Evolutionary conservation across 2,329 filamentous ascomycete genomes (phyloP), one percentile per base, ranked within the genome.

Genomic region (Microcera coccophila): DNA sequence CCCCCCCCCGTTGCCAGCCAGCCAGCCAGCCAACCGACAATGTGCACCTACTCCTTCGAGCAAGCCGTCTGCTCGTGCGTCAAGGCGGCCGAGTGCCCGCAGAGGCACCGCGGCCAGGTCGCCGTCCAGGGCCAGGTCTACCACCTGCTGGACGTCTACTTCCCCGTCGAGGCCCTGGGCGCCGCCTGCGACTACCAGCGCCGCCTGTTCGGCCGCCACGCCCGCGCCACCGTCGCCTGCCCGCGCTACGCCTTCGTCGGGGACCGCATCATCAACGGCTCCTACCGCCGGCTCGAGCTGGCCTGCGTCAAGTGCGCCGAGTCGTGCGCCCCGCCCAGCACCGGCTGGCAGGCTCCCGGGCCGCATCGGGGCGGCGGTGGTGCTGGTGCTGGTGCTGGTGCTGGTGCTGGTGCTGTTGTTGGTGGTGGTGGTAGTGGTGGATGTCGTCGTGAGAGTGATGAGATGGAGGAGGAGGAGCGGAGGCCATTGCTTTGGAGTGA

Each of bases 11-110:
- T 34, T 16, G 20, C n/a, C n/a, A n/a, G n/a, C n/a, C n/a, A n/a
- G n/a, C n/a, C n/a, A n/a, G n/a, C n/a, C n/a, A 21, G 11, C 11
- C 5, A 14, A n/a, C 33, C 33, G 5, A 18, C 36, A 21, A 58
- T 59, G 56, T 59, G 56, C 43, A 59, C 56, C 36, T 59, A 59
- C 38, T 53, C 55, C 0, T 59, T 57, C 46, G 52, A 59, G 38
- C 54, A 54, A 36, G 46, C 53, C 39, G 54, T 57, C 38, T 59
- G 56, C 54, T 52, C 47, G 37, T 59, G 55, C 50, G 54, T 54
- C 47, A 59, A 59, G 38, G 55, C 55, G n/a, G 39, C 47, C 36
- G 52, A 55, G 9, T 59, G 55, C 21, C 55, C 55, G 1, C 55
- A 59, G 33, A 55, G 57, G 52, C 32, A 41, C 10, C 45, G 48